Conservation (phyloP, 768 basidiomycete genomes). For the Hortiboletus flavorubellus region DNA sequence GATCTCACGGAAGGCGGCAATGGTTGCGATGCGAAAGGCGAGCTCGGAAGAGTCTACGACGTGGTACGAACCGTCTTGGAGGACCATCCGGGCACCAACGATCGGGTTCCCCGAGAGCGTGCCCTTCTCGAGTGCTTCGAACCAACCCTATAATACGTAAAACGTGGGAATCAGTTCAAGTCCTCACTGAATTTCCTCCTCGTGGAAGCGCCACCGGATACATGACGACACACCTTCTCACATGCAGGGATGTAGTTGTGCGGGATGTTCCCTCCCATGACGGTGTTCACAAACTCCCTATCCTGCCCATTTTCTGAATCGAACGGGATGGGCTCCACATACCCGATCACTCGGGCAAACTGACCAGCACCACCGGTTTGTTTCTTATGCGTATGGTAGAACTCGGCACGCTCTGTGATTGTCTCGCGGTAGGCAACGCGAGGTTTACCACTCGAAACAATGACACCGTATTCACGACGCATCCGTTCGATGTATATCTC, state of each 20-base stretch:
- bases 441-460: slow-evolving; percentile 92
- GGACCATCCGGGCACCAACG: slow-evolving; percentile 78
- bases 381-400: slow-evolving; percentile 95
- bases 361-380: slow-evolving; percentile 98
- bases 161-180: not conserved
- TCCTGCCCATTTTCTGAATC: slow-evolving; percentile 80
- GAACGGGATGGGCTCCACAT: slow-evolving; percentile 82
- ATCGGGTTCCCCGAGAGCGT: slow-evolving; percentile 84
- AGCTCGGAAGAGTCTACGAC: slow-evolving; percentile 95
- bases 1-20: slow-evolving; percentile 90
- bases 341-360: slow-evolving; percentile 89
- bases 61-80: slow-evolving; percentile 92
- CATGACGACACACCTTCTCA: slow-evolving; percentile 64
- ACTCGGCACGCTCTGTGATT: slow-evolving; percentile 75
- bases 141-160: slow-evolving; percentile 69
- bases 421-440: slow-evolving; percentile 97
- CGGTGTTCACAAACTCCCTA: slow-evolving; percentile 75
- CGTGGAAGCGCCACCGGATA: not conserved
- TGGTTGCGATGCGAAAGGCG: slow-evolving; percentile 87
- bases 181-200: not conserved
- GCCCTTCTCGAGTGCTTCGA: slow-evolving; percentile 91
- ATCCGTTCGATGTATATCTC: slow-evolving; percentile 99
- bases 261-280: slow-evolving; percentile 93
- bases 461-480: slow-evolving; percentile 94
- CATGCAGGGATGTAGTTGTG: slow-evolving; percentile 90